Evolutionary conservation across 352 stramenopile genomes (phyloP), one percentile per base, ranked within the genome.

Genomic region (Phytophthora sansomeana): DNA sequence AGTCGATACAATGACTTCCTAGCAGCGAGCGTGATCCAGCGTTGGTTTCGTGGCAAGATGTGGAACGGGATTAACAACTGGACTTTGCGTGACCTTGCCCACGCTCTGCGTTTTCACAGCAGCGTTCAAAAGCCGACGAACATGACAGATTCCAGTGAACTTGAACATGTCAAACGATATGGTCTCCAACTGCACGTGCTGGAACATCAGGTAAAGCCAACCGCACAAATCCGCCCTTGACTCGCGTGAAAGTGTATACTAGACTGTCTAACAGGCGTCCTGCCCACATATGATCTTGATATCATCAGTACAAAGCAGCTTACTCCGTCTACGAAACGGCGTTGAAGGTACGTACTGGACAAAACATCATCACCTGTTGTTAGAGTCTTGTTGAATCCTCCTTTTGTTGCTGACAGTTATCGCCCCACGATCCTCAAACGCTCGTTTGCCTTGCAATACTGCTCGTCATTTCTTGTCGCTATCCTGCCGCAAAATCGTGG

Each of bases 401-500:
- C 10, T 28, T 43, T 64, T 10, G 6, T 47, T 54, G 11, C 38
- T 38, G n/a, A 3, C 42, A 88, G 78, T 6, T 83, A 2, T 53
- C 32, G 4, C 69, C 82, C 7, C 10, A 77, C 2, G 75, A 91
- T 41, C 41, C 75, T 6, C 66, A 82, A 62, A 52, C 62, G 2
- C 69, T 91, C 17, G 67, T 75, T 19, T 74, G 82, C 1, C 63
- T 93, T 7, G 82, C 78, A 14, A 62, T 78, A 17, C 52, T 91
- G 16, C 75, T 93, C 33, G 67, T 81, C 26, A 80, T 78, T 17
- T 80, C 84, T 6, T 91, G 84, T 52, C 78, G 72, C 4, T 93
- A 93, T 55, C 84, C 84, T 2, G 62, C 51, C 24, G 80, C 80
- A 44, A 69, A 87, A 47, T 82, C 81, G 36, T 92, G 80, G 79